These are phyloP conservation scores for Populus hybrid DNA, from an alignment of 441 rosid species.

Conservation along the genomic window DNA sequence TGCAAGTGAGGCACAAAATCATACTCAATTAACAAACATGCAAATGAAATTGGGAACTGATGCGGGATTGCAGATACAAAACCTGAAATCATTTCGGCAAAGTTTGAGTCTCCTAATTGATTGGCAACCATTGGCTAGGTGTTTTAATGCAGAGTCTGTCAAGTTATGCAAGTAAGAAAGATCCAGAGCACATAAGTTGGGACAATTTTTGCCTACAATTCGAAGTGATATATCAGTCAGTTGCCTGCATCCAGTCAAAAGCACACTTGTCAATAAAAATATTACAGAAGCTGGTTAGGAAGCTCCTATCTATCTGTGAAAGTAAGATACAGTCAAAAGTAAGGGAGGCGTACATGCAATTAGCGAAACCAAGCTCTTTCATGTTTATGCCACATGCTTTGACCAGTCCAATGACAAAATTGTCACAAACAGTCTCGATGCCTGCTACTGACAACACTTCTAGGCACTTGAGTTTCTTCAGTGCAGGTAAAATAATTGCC, in stretches of 20 bases:
- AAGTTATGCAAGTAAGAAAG: conserved; percentile 34
- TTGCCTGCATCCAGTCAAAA: conserved; percentile 33
- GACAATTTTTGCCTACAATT: conserved; percentile 35
- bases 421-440: conserved; percentile 26
- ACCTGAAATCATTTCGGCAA: conserved; percentile 43
- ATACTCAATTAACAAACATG: neutral
- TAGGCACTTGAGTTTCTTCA: conserved; percentile 29
- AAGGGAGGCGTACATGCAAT: conserved; percentile 36
- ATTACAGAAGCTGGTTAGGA: neutral
- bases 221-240: conserved; percentile 37
- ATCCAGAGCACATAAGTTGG: conserved; percentile 39
- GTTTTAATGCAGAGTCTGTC: conserved; percentile 34
- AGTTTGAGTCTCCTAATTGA: conserved; percentile 36
- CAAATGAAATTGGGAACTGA: conserved; percentile 3
- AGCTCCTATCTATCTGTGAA: neutral
- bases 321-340: conserved; percentile 4
- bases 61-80: neutral
- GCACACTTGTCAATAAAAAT: conserved; percentile 11
- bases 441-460: conserved; percentile 42
- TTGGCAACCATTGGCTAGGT: conserved; percentile 42
- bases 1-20: neutral
- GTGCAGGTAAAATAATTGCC: conserved; percentile 22
- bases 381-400: conserved; percentile 27
- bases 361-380: conserved; percentile 44
- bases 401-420: conserved; percentile 24